These are phyloP conservation scores for Boeremia exigua DNA, from an alignment of 2,329 filamentous ascomycete genomes.

Conservation along the genomic window DNA sequence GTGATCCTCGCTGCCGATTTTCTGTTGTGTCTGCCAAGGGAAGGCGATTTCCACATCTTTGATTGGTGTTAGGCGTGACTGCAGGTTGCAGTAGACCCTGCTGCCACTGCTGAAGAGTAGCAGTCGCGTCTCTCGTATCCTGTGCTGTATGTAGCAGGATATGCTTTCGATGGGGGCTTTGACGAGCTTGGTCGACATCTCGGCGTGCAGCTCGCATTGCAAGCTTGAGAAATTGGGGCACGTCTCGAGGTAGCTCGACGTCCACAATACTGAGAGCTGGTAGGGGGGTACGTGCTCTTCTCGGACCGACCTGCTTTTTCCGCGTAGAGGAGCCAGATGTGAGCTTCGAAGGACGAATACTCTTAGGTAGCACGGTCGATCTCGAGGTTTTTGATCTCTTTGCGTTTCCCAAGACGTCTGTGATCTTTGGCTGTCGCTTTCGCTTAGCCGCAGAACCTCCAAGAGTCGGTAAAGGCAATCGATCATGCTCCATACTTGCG, in stretches of 20 bases:
- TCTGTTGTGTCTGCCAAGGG: slow-evolving; percentile 27
- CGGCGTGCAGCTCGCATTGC: slow-evolving; percentile 60
- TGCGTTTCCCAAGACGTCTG: slow-evolving; percentile 38
- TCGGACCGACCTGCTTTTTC: slow-evolving; percentile 18
- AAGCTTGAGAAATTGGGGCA: slow-evolving; percentile 62
- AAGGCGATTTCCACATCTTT: slow-evolving; percentile 3
- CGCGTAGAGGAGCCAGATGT: not conserved
- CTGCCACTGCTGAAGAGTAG: slow-evolving; percentile 59
- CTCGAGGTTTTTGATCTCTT: slow-evolving; percentile 24
- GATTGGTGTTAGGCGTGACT: not conserved
- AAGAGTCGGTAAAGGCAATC: slow-evolving; percentile 46
- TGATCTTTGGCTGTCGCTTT: slow-evolving; percentile 49
- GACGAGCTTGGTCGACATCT: slow-evolving; percentile 56
- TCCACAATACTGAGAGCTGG: slow-evolving; percentile 60
- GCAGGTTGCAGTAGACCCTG: slow-evolving; percentile 47
- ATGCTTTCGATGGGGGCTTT: slow-evolving; percentile 59
- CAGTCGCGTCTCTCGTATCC: slow-evolving; percentile 63
- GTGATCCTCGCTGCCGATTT: slow-evolving; percentile 25
- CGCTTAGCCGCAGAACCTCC: slow-evolving; percentile 28
- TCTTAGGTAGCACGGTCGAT: not conserved
- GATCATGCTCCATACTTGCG: slow-evolving; percentile 55
- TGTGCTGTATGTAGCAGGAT: slow-evolving; percentile 58
- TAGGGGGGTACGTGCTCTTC: slow-evolving; percentile 22
- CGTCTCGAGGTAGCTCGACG: slow-evolving; percentile 48
- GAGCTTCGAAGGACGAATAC: not conserved